Percentiles rank a stretch among this genome's conserved stretches.
These are phyloP conservation scores for Stagonosporopsis tanaceti DNA, from an alignment of 2,329 filamentous ascomycete species.

Conservation along the genomic window DNA sequence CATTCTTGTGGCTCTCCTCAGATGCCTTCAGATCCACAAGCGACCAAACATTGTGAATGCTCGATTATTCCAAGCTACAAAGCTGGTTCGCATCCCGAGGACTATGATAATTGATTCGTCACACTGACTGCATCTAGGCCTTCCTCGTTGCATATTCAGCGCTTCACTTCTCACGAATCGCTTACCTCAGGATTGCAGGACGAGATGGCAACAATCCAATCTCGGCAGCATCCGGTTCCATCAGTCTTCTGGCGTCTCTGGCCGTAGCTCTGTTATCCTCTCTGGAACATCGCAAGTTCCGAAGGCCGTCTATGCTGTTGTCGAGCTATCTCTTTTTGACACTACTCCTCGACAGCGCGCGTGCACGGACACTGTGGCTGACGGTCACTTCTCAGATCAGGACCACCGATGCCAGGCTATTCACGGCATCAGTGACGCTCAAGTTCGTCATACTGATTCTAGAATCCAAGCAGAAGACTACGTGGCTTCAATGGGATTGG, in stretches of 20 bases:
- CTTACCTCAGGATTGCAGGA: conserved; percentile 26
- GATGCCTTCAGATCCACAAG: conserved; percentile 30
- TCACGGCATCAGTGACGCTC: conserved; percentile 25
- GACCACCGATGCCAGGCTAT: conserved; percentile 17
- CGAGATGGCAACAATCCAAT: conserved; percentile 28
- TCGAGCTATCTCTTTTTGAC: conserved; percentile 25
- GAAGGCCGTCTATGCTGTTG: conserved; percentile 28
- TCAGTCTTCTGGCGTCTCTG: conserved; percentile 36
- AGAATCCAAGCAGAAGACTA: conserved; percentile 34
- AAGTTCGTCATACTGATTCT: conserved; percentile 30
- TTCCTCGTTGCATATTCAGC: conserved; percentile 28
- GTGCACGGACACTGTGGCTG: conserved; percentile 26
- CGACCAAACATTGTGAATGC: conserved; percentile 5
- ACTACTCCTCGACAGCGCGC: conserved; percentile 24
- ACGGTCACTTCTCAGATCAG: conserved; percentile 6
- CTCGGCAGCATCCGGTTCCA: conserved; percentile 35
- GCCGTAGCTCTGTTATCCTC: conserved; percentile 18
- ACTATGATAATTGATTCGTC: not conserved
- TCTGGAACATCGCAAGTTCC: conserved; percentile 24
- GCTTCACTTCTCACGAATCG: conserved; percentile 39
- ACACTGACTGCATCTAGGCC: conserved; percentile 14
- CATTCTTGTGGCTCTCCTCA: conserved; percentile 44
- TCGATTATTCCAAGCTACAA: not conserved
- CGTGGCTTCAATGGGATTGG: conserved; percentile 32
- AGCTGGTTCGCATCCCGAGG: conserved; percentile 3